Conservation (phyloP, 139 green algal species). For the Pleodorina starrii region DNA sequence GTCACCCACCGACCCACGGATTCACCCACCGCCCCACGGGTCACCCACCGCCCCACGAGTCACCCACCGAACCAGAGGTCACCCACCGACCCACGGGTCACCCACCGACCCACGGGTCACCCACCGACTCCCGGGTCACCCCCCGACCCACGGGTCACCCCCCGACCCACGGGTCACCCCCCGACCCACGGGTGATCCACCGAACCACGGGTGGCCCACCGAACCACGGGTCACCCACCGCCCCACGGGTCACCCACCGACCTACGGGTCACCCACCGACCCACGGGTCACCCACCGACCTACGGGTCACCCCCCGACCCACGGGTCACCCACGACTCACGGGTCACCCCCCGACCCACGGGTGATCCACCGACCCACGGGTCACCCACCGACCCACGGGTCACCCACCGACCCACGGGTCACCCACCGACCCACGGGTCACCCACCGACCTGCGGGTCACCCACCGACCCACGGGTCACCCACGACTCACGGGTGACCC, state of each 20-base stretch:
- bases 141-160: slow-evolving; percentile 65
- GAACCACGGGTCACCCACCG: background rate
- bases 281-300: background rate
- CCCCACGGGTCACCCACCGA: slow-evolving; percentile 64
- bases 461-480: background rate
- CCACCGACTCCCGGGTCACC: background rate
- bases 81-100: background rate
- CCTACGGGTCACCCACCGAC: background rate
- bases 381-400: background rate
- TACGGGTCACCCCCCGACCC: background rate
- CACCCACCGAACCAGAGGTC: too few species aligned
- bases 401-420: background rate
- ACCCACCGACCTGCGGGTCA: too few species aligned
- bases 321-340: background rate
- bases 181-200: slow-evolving; percentile 71
- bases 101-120: slow-evolving; percentile 65
- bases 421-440: background rate
- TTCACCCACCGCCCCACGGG: background rate
- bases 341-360: background rate
- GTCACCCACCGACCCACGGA: background rate
- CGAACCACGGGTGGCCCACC: too few species aligned
- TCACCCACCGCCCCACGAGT: slow-evolving; percentile 63
- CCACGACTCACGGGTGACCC: background rate
- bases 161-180: background rate
- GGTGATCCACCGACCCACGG: too few species aligned